These are phyloP conservation scores for Persicaria tinctoria DNA, from an alignment of 148 eudicot species.

Conservation along the genomic window DNA sequence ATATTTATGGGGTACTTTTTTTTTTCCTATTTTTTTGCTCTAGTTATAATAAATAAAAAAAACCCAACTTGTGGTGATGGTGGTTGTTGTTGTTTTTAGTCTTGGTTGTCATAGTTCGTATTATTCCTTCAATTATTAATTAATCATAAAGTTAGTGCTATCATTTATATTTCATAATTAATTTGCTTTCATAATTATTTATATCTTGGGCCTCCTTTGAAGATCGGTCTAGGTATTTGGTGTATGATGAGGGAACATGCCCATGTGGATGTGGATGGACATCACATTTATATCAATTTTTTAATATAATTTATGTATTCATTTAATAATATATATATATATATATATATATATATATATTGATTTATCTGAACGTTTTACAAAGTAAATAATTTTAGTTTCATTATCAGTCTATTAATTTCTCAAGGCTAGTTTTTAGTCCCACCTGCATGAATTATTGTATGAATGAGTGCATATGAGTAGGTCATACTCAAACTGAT, in stretches of 20 bases:
- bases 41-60: not conserved
- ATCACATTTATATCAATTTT: not conserved
- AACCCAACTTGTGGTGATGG: conserved; percentile 7
- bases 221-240: not conserved
- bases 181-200: not conserved
- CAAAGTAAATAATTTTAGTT: not conserved
- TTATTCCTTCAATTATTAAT: conserved; percentile 9
- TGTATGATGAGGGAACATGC: conserved; percentile 4
- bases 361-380: too few relatives aligned
- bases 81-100: conserved; percentile 1
- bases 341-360: not conserved
- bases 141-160: not conserved
- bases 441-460: conserved; percentile 12
- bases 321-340: not conserved
- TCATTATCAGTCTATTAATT: not conserved
- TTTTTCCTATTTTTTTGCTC: not conserved
- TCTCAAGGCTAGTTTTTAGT: conserved; percentile 8
- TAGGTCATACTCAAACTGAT: not conserved
- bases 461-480: not conserved
- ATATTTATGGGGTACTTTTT: conserved; percentile 11
- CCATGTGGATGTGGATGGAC: conserved; percentile 11
- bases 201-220: too few relatives aligned
- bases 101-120: conserved; percentile 6
- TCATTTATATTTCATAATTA: not conserved
- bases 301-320: not conserved